Conservation (phyloP, 2,329 filamentous ascomycete genomes). For the Pseudocercospora fuligena region DNA sequence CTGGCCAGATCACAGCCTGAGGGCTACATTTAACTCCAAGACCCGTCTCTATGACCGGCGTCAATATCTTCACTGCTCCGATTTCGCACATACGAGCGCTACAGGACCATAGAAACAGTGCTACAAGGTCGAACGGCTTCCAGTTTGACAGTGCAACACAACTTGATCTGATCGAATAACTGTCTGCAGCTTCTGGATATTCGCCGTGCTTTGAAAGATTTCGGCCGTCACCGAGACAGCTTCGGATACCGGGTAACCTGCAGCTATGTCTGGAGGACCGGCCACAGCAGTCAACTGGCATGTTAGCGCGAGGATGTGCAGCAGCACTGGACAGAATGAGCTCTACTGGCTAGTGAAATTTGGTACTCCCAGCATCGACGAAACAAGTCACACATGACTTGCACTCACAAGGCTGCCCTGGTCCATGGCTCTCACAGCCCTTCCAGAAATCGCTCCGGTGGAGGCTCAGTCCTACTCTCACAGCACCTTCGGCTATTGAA, state of each 20-base stretch:
- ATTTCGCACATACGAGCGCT: neutral
- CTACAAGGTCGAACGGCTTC: neutral
- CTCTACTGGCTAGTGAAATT: too few relatives aligned
- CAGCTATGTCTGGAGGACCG: too few relatives aligned
- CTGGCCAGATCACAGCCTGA: too few relatives aligned
- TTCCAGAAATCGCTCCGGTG: conserved; percentile 69
- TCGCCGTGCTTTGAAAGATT: too few relatives aligned
- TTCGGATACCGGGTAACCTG: too few relatives aligned
- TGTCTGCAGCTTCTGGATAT: too few relatives aligned
- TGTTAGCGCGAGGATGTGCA: too few relatives aligned
- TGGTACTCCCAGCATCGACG: too few relatives aligned
- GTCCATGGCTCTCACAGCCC: conserved; percentile 61
- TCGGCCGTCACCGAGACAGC: too few relatives aligned
- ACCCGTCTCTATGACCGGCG: neutral
- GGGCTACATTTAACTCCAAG: too few relatives aligned
- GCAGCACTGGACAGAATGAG: conserved; percentile 80
- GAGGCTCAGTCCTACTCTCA: conserved; percentile 70
- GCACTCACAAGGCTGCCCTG: conserved; percentile 72
- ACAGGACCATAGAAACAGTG: neutral
- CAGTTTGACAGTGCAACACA: neutral
- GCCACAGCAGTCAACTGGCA: too few relatives aligned
- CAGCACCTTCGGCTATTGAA: conserved; percentile 40
- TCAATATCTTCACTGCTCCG: neutral
- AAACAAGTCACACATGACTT: conserved; percentile 75
- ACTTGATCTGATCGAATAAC: neutral